Evolutionary conservation across 129 eudicot genomes (phyloP).

Genomic region (Arctium lappa): DNA sequence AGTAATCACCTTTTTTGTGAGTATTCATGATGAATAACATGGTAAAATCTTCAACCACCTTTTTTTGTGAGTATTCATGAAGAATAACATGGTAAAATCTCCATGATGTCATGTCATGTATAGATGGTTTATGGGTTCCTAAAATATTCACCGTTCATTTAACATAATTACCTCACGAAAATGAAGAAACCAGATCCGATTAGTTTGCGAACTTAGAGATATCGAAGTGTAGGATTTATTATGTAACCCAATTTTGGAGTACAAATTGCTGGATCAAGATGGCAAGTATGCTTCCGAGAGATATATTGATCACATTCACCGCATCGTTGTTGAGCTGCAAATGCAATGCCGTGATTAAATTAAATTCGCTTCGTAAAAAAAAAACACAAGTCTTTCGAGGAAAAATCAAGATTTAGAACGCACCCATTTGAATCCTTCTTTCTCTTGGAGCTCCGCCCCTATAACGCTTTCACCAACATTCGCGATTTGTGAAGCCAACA

Average conservation of each 20-base stretch:
- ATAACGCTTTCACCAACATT: conserved; percentile 88
- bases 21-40: too few relatives aligned
- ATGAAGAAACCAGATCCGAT: neutral
- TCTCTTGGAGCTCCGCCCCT: conserved; percentile 86
- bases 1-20: neutral
- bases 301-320: conserved; percentile 83
- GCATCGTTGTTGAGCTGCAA: conserved; percentile 90
- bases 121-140: too few relatives aligned
- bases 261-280: conserved; percentile 62
- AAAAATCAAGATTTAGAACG: conserved; percentile 25
- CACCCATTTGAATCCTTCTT: conserved; percentile 90
- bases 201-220: neutral
- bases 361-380: neutral
- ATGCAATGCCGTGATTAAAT: neutral
- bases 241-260: conserved; percentile 36
- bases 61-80: too few relatives aligned
- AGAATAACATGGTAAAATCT: too few relatives aligned
- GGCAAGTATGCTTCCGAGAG: conserved; percentile 84
- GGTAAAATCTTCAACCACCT: too few relatives aligned
- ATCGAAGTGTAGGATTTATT: neutral
- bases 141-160: too few relatives aligned
- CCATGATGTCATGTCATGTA: too few relatives aligned
- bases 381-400: neutral
- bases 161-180: neutral
- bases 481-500: conserved; percentile 93